These are phyloP conservation scores for Helicocarpus griseus DNA, from an alignment of 2,329 filamentous ascomycete genomes.

Conservation along the genomic window DNA sequence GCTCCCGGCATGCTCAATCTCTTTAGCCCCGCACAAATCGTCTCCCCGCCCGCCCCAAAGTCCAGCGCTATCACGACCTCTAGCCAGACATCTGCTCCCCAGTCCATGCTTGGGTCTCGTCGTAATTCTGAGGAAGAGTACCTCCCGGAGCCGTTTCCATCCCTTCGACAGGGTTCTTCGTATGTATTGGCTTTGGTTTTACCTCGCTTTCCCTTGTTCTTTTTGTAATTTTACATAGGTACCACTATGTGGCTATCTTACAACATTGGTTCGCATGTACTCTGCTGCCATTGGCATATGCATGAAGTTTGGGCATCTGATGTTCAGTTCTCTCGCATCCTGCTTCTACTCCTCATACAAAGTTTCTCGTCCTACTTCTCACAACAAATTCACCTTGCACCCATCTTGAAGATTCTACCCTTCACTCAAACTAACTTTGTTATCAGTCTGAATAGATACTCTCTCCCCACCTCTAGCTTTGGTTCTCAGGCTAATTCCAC, in stretches of 20 bases:
- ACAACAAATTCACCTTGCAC: background rate
- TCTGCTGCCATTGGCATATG: too few relatives aligned
- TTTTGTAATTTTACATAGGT: background rate
- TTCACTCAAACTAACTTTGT: background rate
- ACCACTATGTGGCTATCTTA: too few relatives aligned
- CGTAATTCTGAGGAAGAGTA: slow-evolving; percentile 87
- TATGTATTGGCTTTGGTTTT: slow-evolving; percentile 45
- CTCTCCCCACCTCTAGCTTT: slow-evolving; percentile 65
- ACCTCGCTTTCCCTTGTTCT: background rate
- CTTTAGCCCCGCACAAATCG: slow-evolving; percentile 64
- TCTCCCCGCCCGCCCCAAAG: slow-evolving; percentile 46
- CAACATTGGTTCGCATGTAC: too few relatives aligned
- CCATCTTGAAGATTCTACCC: background rate
- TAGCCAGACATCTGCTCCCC: slow-evolving; percentile 59
- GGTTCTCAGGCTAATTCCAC: slow-evolving; percentile 25
- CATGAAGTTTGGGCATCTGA: too few relatives aligned
- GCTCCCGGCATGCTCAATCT: slow-evolving; percentile 66
- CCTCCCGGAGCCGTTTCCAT: slow-evolving; percentile 49
- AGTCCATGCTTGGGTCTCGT: slow-evolving; percentile 76
- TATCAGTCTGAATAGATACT: slow-evolving; percentile 76
- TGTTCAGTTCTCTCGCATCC: too few relatives aligned
- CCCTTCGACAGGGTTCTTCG: slow-evolving; percentile 66
- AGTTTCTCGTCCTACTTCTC: too few relatives aligned
- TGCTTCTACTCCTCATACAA: too few relatives aligned
- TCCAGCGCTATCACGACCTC: slow-evolving; percentile 46